Evolutionary conservation across 139 green algal genomes (phyloP).

Genomic region (Chlamydomonas sphaeroides): DNA sequence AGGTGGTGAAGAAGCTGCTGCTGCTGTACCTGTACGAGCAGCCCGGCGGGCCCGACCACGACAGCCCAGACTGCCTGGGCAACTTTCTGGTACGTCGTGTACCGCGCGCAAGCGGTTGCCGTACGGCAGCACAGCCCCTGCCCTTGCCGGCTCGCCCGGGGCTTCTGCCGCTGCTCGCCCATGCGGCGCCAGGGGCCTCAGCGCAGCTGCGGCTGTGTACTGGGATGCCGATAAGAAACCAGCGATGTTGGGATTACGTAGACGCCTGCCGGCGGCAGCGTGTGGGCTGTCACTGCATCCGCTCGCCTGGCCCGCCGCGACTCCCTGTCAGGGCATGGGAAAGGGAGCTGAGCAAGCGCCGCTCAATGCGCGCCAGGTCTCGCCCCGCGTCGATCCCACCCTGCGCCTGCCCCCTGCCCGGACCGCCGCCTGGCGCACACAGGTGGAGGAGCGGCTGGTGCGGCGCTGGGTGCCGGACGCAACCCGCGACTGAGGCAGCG

Average conservation of each 20-base stretch:
- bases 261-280: too few relatives aligned
- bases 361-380: too few relatives aligned
- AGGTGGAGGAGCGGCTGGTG: conserved; percentile 49
- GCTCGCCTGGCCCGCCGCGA: too few relatives aligned
- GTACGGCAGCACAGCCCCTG: background rate
- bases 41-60: background rate
- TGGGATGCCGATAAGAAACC: too few relatives aligned
- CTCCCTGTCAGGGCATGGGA: too few relatives aligned
- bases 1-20: conserved; percentile 43
- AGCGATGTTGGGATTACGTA: too few relatives aligned
- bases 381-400: too few relatives aligned
- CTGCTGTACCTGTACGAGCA: conserved; percentile 43
- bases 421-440: too few relatives aligned
- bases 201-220: too few relatives aligned
- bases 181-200: background rate
- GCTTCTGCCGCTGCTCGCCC: background rate
- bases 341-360: too few relatives aligned
- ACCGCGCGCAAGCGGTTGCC: background rate
- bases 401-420: too few relatives aligned
- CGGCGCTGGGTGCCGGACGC: conserved; percentile 48
- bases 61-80: conserved; percentile 18
- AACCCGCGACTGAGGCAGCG: conserved; percentile 31
- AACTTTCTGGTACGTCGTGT: conserved; percentile 22
- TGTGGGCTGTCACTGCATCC: too few relatives aligned
- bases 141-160: background rate